A percentile compares a stretch with the other conserved stretches of the same genome.
These are phyloP conservation scores for Mycena sanguinolenta DNA, from an alignment of 768 basidiomycete species.

Conservation along the genomic window DNA sequence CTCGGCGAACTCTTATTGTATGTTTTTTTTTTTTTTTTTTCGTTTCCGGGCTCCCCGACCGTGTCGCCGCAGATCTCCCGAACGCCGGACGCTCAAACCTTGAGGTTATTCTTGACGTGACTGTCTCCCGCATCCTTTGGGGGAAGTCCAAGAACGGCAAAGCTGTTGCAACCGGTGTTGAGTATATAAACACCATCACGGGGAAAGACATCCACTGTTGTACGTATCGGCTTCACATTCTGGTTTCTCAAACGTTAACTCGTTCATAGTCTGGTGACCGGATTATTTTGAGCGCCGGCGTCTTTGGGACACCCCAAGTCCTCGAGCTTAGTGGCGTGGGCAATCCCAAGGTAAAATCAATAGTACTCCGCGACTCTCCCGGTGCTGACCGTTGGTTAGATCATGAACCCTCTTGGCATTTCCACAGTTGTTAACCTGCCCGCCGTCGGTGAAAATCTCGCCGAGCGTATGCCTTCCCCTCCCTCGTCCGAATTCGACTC, in stretches of 20 bases:
- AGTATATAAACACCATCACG: background rate
- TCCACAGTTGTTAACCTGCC: slow-evolving; percentile 1
- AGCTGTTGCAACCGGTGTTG: background rate
- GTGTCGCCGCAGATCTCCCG: background rate
- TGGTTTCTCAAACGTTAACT: background rate
- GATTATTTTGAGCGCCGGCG: background rate
- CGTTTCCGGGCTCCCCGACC: background rate
- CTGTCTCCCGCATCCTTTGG: background rate
- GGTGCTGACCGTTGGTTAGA: background rate
- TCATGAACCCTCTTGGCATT: slow-evolving; percentile 1
- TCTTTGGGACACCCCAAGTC: background rate
- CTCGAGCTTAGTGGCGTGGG: slow-evolving; percentile 1
- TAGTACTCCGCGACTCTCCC: background rate
- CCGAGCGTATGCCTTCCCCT: too few species aligned
- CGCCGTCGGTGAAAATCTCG: background rate
- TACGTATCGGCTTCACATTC: background rate
- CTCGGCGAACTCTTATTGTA: slow-evolving; percentile 4
- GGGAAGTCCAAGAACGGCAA: background rate
- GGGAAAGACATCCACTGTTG: background rate
- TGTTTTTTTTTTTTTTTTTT: background rate
- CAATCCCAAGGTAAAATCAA: background rate
- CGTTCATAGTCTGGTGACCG: background rate
- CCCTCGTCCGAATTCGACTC: background rate
- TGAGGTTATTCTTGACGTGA: background rate
- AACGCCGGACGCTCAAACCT: slow-evolving; percentile 1